Evolutionary conservation across 176 grass and related monocot species (phyloP).

Genomic region (Oryza australiensis): DNA sequence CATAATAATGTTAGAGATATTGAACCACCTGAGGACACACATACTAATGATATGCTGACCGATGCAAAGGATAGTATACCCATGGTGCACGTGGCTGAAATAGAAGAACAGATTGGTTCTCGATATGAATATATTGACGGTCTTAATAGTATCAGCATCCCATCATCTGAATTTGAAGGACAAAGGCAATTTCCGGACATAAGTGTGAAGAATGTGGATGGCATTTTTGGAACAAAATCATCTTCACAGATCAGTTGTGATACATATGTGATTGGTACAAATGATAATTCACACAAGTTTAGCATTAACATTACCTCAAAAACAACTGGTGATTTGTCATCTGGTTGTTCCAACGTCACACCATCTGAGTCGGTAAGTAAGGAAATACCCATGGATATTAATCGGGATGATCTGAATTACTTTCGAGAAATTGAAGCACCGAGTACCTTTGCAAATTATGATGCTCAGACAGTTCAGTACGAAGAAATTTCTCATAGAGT

Average conservation of each 20-base stretch:
- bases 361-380: conserved; percentile 10
- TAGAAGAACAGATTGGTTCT: background rate
- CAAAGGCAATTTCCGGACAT: background rate
- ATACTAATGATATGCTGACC: background rate
- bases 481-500: conserved; percentile 11
- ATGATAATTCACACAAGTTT: background rate
- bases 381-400: background rate
- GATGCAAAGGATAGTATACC: background rate
- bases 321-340: conserved; percentile 21
- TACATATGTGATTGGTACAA: background rate
- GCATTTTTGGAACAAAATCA: conserved; percentile 20
- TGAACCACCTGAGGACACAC: conserved; percentile 2
- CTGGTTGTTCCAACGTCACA: background rate
- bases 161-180: conserved; percentile 21
- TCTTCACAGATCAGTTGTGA: background rate
- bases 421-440: background rate
- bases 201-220: background rate
- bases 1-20: conserved; percentile 7
- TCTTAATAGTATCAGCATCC: background rate
- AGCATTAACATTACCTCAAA: background rate
- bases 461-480: background rate
- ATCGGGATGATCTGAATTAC: conserved; percentile 12
- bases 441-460: background rate
- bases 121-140: background rate
- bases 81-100: background rate